Conservation (phyloP, 805 yeast species). For the Candida hispaniensis region DNA sequence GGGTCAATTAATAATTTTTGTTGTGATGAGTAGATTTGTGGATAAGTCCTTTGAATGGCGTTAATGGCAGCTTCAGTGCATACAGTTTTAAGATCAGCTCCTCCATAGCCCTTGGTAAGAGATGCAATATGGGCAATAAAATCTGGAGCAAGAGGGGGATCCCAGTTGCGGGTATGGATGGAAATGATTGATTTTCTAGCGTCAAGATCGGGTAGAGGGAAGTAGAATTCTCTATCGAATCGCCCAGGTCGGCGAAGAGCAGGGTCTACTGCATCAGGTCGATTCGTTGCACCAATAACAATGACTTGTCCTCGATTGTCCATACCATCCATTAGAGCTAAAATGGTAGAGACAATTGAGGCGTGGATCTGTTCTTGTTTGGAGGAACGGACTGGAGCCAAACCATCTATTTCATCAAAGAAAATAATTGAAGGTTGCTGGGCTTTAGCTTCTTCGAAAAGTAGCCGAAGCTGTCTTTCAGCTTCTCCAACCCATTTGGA, state of each 20-base stretch:
- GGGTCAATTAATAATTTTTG: constrained; percentile 71
- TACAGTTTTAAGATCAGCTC: constrained; percentile 89
- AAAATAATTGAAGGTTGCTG: constrained; percentile 94
- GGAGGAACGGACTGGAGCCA: constrained; percentile 95
- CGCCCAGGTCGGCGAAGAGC: constrained; percentile 95
- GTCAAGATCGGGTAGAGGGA: constrained; percentile 76
- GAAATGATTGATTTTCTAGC: constrained; percentile 70
- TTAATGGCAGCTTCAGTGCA: constrained; percentile 93
- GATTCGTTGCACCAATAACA: constrained; percentile 94
- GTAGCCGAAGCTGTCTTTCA: constrained; percentile 78
- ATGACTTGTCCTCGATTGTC: constrained; percentile 97
- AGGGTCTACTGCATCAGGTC: constrained; percentile 98
- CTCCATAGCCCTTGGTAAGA: constrained; percentile 92
- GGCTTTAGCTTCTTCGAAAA: constrained; percentile 92
- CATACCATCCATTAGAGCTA: constrained; percentile 99
- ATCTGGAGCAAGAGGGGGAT: constrained; percentile 49
- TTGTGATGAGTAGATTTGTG: constrained; percentile 74
- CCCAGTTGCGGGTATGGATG: constrained; percentile 87
- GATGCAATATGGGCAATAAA: constrained; percentile 61
- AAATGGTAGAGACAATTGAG: constrained; percentile 84
- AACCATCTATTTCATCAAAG: constrained; percentile 95
- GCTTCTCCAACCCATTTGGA: constrained; percentile 99
- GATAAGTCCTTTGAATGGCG: constrained; percentile 83
- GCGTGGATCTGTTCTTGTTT: constrained; percentile 99
- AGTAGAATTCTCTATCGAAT: constrained; percentile 92